Conservation (phyloP, 306 rosid species). For the Calophaca sinica region DNA sequence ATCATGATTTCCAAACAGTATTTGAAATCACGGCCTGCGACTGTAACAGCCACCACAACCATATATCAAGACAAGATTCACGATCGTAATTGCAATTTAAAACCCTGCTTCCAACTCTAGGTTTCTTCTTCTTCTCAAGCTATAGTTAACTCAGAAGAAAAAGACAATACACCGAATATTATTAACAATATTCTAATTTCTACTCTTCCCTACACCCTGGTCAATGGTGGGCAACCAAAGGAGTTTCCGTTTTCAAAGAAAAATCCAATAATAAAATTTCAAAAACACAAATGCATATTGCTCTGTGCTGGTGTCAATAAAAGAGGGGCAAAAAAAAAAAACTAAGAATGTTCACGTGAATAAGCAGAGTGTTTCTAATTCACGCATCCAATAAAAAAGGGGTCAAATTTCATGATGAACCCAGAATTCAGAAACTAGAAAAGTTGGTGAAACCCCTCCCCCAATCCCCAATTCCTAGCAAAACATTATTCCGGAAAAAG, state of each 20-base stretch:
- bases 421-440: conserved; percentile 18
- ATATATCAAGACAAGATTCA: no score
- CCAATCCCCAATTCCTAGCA: background rate
- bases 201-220: background rate
- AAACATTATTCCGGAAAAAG: background rate
- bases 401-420: conserved; percentile 20
- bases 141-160: background rate
- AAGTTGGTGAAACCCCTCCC: conserved; percentile 11
- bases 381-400: conserved; percentile 4
- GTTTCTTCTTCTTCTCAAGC: no score
- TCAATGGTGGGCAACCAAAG: conserved; percentile 4
- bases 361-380: background rate
- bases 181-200: background rate
- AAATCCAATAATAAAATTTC: background rate
- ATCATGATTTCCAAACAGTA: no score
- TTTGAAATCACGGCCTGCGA: no score
- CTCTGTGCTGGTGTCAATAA: no score
- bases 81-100: no score
- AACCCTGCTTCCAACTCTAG: no score
- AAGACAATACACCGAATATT: background rate
- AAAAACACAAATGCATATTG: background rate
- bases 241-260: conserved; percentile 7
- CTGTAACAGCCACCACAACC: no score
- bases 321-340: no score
- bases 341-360: no score